Evolutionary conservation across 2,329 filamentous ascomycete genomes (phyloP), one percentile per base, ranked within the genome.

Genomic region (Penicillium sp.): DNA sequence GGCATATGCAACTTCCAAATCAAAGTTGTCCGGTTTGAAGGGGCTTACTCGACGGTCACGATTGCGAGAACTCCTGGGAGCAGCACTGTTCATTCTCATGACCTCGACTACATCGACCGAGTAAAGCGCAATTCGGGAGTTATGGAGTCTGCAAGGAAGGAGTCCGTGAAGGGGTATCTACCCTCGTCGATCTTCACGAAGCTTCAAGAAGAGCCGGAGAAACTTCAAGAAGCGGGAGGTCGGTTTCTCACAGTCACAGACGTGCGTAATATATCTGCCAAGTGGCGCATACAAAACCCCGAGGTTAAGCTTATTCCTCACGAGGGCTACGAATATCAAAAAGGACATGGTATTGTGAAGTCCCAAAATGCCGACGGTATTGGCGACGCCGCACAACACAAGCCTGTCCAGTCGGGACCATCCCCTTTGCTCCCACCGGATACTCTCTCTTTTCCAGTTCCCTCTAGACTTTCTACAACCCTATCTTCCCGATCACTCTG

Each of bases 151-250:
- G 69, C 70, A 5, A 65, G 67, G 16, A 68, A 65, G 37, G 73
- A 75, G 47, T 70, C 70, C 5, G 62, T 69, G 20, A 74, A 73
- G 50, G 73, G 70, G 7, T 75, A 73, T 52, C 57, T 74, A 43
- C 73, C 73, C 11, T 72, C 72, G 22, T 75, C 73, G 5, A 73
- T 75, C n/a, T 74, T 68, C 46, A 71, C 69, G 10, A 73, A 74
- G 47, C 72, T 75, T 46, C 69, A 68, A 44, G 71, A 74, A 49
- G 70, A 74, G 42, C 68, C 66, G 5, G 67, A 69, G 8, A 71
- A 69, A 44, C 66, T 75, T 44, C 46, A 60, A 5, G 72, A 71
- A 45, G 68, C 71, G 6, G 73, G 73, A 24, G 73, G 73, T 6
- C 70, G 68, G 32, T 73, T 70, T 48, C 64, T 73, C 56, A 74